phyloP scores from a whole-genome alignment of 352 stramenopile genomes.

The Phytophthora pistaciae region DNA sequence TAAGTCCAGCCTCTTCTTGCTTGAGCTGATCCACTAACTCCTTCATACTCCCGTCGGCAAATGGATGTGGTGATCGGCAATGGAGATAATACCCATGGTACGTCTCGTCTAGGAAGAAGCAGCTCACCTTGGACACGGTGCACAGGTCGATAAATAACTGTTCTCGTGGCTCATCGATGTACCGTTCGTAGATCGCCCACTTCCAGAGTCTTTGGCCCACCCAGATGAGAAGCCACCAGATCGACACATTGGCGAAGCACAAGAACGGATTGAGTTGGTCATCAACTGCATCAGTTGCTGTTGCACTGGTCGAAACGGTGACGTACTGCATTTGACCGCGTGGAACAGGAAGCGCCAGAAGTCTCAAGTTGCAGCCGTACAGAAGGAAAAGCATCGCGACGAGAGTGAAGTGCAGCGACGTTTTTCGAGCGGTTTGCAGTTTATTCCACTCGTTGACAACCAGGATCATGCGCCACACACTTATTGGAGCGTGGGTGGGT shows the following conservation, averaged over 20 bases:
- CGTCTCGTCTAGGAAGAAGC: slow-evolving; percentile 92
- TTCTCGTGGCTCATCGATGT: slow-evolving; percentile 72
- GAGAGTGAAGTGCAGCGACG: slow-evolving; percentile 86
- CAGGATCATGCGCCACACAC: slow-evolving; percentile 94
- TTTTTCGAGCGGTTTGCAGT: slow-evolving; percentile 86
- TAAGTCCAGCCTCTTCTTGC: slow-evolving; percentile 91
- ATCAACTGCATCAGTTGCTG: slow-evolving; percentile 13
- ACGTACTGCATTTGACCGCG: slow-evolving; percentile 59
- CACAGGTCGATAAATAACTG: slow-evolving; percentile 94
- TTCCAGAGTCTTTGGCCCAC: slow-evolving; percentile 88
- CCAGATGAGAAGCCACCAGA: slow-evolving; percentile 87
- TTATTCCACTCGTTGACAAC: slow-evolving; percentile 96
- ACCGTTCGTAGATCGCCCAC: slow-evolving; percentile 89
- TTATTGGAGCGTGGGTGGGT: slow-evolving; percentile 72
- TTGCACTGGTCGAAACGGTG: slow-evolving; percentile 32
- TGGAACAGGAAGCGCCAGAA: slow-evolving; percentile 63
- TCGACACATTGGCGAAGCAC: slow-evolving; percentile 89
- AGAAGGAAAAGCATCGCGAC: slow-evolving; percentile 91
- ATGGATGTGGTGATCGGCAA: slow-evolving; percentile 93
- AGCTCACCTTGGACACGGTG: slow-evolving; percentile 94
- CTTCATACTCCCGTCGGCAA: slow-evolving; percentile 94
- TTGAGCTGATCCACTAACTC: slow-evolving; percentile 92
- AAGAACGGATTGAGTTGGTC: slow-evolving; percentile 87
- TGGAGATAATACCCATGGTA: slow-evolving; percentile 97
- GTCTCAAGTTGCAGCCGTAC: slow-evolving; percentile 71